Conservation (phyloP, 2,329 filamentous ascomycete genomes). For the Colletotrichum caudatum region DNA sequence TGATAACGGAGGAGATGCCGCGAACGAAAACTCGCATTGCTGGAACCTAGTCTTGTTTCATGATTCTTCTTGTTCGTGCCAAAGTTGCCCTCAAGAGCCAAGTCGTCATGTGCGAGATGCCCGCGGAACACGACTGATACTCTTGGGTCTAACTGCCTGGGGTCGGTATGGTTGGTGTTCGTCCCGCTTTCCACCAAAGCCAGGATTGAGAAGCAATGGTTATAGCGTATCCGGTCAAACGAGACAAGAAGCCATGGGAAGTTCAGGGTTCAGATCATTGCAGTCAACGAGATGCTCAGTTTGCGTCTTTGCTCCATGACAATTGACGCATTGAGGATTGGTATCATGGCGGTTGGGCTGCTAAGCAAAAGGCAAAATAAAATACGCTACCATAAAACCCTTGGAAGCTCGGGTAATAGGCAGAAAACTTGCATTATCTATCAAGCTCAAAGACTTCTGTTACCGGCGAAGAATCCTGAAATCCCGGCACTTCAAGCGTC, state of each 20-base stretch:
- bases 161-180: not conserved
- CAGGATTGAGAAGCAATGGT: not conserved
- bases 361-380: too few relatives aligned
- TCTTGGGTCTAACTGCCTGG: not conserved
- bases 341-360: not conserved
- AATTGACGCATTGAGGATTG: not conserved
- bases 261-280: not conserved
- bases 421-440: too few relatives aligned
- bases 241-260: not conserved
- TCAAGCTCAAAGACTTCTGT: fast-evolving
- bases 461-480: too few relatives aligned
- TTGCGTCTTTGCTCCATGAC: not conserved
- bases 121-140: not conserved
- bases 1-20: not conserved
- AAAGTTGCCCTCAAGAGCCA: not conserved
- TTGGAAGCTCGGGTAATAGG: too few relatives aligned
- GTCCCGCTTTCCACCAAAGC: not conserved
- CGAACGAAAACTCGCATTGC: not conserved
- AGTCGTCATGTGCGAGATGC: not conserved
- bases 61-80: not conserved
- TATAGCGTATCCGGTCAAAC: not conserved
- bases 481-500: not conserved
- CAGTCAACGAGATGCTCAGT: not conserved
- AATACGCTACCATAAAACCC: too few relatives aligned
- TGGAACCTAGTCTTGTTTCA: not conserved